Percentiles rank a stretch among this genome's conserved stretches.
phyloP scores from a whole-genome alignment of 73 alveolate genomes.

The Tetrahymena malaccensis region DNA sequence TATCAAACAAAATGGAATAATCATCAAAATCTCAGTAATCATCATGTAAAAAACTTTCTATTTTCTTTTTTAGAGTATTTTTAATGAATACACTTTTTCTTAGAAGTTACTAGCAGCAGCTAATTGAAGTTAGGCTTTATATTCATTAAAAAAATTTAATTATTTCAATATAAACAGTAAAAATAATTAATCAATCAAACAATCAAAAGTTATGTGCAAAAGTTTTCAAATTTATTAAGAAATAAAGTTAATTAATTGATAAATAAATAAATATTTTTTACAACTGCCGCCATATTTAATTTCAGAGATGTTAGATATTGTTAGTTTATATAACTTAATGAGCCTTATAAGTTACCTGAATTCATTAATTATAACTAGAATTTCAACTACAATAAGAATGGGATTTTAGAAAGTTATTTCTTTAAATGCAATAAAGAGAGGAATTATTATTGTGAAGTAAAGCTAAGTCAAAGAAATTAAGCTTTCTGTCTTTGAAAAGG shows the following conservation, averaged over 20 bases:
- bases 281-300: neutral
- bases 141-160: no score
- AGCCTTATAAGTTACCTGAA: neutral
- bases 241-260: no score
- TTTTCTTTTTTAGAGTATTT: neutral
- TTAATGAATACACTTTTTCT: neutral
- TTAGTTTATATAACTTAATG: neutral
- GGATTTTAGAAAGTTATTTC: neutral
- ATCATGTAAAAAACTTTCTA: neutral
- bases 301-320: neutral
- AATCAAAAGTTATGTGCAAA: no score
- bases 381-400: neutral
- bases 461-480: neutral
- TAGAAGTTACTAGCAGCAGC: neutral
- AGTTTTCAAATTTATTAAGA: no score
- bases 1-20: neutral
- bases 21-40: neutral
- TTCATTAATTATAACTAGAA: neutral
- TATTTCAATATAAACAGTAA: no score
- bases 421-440: neutral
- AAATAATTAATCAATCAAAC: no score
- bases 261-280: no score
- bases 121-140: neutral
- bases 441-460: neutral
- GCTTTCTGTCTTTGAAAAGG: neutral